Conservation (phyloP, 1,284 basidiomycete genomes). For the Polyporus tsugae region DNA sequence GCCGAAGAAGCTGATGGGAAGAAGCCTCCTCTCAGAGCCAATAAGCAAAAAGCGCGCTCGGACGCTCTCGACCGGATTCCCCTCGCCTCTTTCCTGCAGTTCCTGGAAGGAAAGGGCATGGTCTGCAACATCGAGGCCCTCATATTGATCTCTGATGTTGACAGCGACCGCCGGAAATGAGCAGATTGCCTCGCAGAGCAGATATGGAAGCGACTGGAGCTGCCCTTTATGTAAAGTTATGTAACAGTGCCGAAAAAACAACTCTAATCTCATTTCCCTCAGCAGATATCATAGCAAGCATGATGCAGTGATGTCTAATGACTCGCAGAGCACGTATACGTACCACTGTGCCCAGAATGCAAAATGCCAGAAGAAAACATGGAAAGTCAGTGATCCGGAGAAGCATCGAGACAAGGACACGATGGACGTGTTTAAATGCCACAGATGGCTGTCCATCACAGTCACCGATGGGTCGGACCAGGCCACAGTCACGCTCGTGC, state of each 20-base stretch:
- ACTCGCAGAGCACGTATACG: background rate
- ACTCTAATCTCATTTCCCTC: background rate
- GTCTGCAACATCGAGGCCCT: background rate
- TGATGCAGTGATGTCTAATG: background rate
- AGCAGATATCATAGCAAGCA: background rate
- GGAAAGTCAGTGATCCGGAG: background rate
- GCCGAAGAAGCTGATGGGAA: constrained; percentile 1
- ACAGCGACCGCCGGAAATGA: background rate
- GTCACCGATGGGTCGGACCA: background rate
- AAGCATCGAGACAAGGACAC: background rate
- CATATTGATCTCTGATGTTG: background rate
- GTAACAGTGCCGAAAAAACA: background rate
- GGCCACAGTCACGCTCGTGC: background rate
- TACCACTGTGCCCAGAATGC: background rate
- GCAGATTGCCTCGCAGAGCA: background rate
- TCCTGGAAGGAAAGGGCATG: background rate
- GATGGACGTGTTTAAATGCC: background rate
- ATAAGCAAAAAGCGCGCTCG: background rate
- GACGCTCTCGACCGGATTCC: background rate
- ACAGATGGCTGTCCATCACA: background rate
- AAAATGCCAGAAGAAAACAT: background rate
- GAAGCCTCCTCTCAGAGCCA: background rate
- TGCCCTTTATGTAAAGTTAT: background rate
- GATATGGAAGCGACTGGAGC: background rate
- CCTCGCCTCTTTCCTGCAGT: background rate